Conservation (phyloP, 768 basidiomycete genomes). For the Lyophyllum semitale region DNA sequence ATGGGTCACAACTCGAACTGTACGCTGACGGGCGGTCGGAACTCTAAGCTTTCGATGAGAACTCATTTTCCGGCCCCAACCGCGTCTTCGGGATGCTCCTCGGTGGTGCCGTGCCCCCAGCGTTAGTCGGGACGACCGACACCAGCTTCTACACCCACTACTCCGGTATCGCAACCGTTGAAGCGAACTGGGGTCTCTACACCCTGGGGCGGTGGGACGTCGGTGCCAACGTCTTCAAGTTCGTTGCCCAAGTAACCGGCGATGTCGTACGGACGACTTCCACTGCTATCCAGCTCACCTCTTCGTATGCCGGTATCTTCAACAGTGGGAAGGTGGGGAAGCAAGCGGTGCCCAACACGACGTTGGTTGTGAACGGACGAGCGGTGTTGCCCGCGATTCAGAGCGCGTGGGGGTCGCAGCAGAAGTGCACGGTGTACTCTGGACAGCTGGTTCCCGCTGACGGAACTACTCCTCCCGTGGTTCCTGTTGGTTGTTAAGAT, state of each 20-base stretch:
- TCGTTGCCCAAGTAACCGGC: constrained; percentile 48
- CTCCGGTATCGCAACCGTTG: constrained; percentile 53
- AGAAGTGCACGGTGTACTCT: constrained; percentile 24
- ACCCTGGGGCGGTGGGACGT: constrained; percentile 50
- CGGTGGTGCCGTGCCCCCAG: constrained; percentile 43
- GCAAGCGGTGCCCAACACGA: constrained; percentile 25
- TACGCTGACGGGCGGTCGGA: background rate
- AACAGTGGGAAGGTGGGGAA: constrained; percentile 14
- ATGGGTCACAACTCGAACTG: background rate
- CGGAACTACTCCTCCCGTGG: background rate
- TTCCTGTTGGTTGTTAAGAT: constrained; percentile 10
- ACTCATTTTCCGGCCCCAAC: constrained; percentile 44
- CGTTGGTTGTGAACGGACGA: constrained; percentile 24
- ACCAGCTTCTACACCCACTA: constrained; percentile 63
- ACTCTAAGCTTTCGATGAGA: constrained; percentile 61
- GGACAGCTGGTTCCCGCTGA: constrained; percentile 17
- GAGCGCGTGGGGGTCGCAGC: constrained; percentile 23
- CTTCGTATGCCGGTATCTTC: constrained; percentile 29
- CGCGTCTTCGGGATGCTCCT: constrained; percentile 44
- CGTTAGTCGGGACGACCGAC: constrained; percentile 47
- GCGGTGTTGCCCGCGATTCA: constrained; percentile 24
- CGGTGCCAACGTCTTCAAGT: constrained; percentile 51
- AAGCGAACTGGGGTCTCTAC: constrained; percentile 63
- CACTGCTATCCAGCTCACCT: constrained; percentile 18
- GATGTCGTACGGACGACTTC: constrained; percentile 33